Evolutionary conservation across 192 early-diverging fungal genomes (phyloP), one percentile per base, ranked within the genome.

Genomic region (Umbelopsis ramanniana): DNA sequence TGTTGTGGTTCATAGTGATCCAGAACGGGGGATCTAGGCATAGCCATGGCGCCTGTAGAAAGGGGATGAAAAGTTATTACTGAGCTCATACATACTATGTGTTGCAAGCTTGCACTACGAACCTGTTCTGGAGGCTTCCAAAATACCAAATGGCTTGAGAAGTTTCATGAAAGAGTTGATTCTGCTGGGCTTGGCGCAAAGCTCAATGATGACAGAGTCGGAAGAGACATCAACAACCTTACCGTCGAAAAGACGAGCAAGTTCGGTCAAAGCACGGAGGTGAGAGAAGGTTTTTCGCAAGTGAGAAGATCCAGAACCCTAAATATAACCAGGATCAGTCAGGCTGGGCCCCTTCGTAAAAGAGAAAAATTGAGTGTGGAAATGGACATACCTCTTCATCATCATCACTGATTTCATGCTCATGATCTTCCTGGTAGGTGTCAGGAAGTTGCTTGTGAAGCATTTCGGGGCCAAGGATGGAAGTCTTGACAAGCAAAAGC

Each of bases 131-230:
- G 95, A 91, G 6, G 92, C 94, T 79, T 99, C 97, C 67, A 99
- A 83, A 70, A 99, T 93, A 38, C 97, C 97, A 76, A 94, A 98
- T 12, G 97, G 97, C 71, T 94, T 93, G 69, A 96, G 85, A 17
- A 99, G 86, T 77, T 95, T 94, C 67, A 99, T 81, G 81, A 99
- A 97, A 6, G 96, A 87, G 80, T 96, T 93, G 26, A 99, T 82
- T 66, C 96, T 87, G 47, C 89, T 85, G 43, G 93, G 88, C 81
- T 95, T 97, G 54, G 96, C 95, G 57, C 89, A 91, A 50, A 98
- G 76, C 76, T 97, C 95, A 17, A 98, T 82, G n/a, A 96, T 89
- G 3, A 93, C 83, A 45, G 88, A 89, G 72, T 96, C 95, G 69
- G 85, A 81, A 17, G 89, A 89, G 4, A 99, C 93, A 80, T 98